Base-by-base conservation (phyloP, 2,329 filamentous ascomycete species). In the Aplosporella prunicola region DNA sequence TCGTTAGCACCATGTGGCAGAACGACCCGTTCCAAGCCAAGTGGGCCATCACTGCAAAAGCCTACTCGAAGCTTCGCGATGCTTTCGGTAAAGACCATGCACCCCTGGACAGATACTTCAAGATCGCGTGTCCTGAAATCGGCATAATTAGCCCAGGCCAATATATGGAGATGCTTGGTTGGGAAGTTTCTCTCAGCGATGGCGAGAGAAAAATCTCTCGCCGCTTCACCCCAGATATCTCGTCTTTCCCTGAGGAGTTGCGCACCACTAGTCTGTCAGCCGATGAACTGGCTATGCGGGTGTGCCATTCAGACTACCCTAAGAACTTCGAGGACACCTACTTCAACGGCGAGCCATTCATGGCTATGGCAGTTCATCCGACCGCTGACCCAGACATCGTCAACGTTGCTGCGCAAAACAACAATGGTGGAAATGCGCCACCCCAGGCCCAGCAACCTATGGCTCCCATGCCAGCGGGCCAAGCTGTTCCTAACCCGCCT, bases 51-150 rank as follows among this genome's bases (percentile, higher is more conserved):
- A 52, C 74, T 40, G 67, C 69, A 32, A 72, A 71, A 48, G 67
- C 70, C 13, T 76, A 72, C 60, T 74, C 71, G 20, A 61, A 64
- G 42, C 59, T 72, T 32, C 65, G 71, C 32, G 70, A 74, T 46
- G 57, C 65, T 29, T 51, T 67, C 35, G 67, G 69, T 47, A 66
- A 66, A 44, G 52, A 57, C 15, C 57, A 63, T 20, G 62, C 68
- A 16, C 58, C 65, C 29, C 57, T 75, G 24, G 60, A 67, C 32
- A 51, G 58, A 8, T 74, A 72, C 52, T 58, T 74, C 30, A 43
- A 45, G 11, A 45, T 68, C 41, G 62, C 61, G 31, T 64, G 64
- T 40, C 62, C 64, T 29, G 52, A 64, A 36, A 66, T 74, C 51
- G 60, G 62, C 16, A 58, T 75, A 37, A 51, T 68, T 32, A 48